Percentiles rank a stretch among this genome's conserved stretches.
Evolutionary conservation across 257 asterid species (phyloP).

Genomic region (Solanum virginianum): DNA sequence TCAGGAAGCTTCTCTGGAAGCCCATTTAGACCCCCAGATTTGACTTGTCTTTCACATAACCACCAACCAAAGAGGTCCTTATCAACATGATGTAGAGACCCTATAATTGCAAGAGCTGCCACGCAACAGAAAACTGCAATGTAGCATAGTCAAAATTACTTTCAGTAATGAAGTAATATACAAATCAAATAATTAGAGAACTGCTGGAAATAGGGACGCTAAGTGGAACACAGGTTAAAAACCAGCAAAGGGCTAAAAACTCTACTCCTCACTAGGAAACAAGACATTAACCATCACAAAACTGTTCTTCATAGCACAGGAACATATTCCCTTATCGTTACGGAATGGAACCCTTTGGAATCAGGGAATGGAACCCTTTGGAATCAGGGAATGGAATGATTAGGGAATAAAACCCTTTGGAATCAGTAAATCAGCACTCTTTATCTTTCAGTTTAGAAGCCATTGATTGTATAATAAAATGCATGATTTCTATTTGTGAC

Average conservation of each 20-base stretch:
- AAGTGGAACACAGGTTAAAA: not conserved
- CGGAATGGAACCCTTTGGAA: too few relatives aligned
- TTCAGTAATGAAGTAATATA: not conserved
- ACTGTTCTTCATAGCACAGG: not conserved
- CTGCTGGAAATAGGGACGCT: not conserved
- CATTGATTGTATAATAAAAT: too few relatives aligned
- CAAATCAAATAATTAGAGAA: not conserved
- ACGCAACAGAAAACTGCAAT: constrained; percentile 85
- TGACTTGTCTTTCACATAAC: constrained; percentile 89
- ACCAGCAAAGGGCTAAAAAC: not conserved
- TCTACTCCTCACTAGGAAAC: not conserved
- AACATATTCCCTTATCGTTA: not conserved
- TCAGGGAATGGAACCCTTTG: too few relatives aligned
- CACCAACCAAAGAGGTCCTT: constrained; percentile 99
- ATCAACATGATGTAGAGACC: constrained; percentile 78
- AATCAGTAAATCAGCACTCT: too few relatives aligned
- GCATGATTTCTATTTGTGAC: too few relatives aligned
- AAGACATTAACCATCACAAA: not conserved
- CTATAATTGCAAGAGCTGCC: constrained; percentile 90
- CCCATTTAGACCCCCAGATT: constrained; percentile 92
- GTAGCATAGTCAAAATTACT: not conserved
- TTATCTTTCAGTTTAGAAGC: too few relatives aligned
- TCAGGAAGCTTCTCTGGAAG: constrained; percentile 99
- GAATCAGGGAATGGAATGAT: too few relatives aligned
- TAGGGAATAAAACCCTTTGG: too few relatives aligned